Conservation (phyloP, 2,329 filamentous ascomycete genomes). For the Exophiala alcalophila region DNA sequence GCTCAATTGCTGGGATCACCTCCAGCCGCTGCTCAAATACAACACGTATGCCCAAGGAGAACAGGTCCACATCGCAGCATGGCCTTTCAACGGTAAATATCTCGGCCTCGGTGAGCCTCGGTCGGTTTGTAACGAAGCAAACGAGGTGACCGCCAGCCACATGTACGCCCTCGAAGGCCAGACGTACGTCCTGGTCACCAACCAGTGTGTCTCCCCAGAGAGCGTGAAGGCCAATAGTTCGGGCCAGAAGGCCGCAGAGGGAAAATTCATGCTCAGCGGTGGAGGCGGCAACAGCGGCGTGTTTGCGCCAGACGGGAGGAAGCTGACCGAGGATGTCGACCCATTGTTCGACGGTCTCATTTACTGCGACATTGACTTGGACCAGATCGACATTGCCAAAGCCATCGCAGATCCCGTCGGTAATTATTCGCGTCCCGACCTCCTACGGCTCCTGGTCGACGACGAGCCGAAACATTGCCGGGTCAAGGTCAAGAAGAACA, state of each 20-base stretch:
- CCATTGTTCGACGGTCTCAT: conserved; percentile 46
- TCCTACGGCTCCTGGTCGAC: conserved; percentile 46
- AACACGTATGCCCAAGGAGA: conserved; percentile 46
- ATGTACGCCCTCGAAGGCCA: conserved; percentile 14
- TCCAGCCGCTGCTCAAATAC: conserved; percentile 51
- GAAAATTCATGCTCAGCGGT: neutral
- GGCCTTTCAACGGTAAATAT: conserved; percentile 37
- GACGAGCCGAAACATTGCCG: conserved; percentile 11
- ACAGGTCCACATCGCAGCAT: conserved; percentile 49
- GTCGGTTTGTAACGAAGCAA: conserved; percentile 10
- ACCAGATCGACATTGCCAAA: conserved; percentile 40
- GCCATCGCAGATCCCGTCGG: conserved; percentile 47
- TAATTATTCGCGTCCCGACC: conserved; percentile 52
- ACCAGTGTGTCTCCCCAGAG: conserved; percentile 6
- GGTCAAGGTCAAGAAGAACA: conserved; percentile 6
- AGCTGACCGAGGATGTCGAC: conserved; percentile 39
- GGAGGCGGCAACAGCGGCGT: conserved; percentile 47
- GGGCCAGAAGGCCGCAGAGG: conserved; percentile 1
- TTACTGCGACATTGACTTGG: conserved; percentile 49
- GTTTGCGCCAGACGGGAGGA: conserved; percentile 51
- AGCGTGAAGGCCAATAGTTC: conserved; percentile 3
- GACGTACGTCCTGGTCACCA: conserved; percentile 9
- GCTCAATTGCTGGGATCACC: conserved; percentile 53
- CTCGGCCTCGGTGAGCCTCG: conserved; percentile 5
- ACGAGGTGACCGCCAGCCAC: conserved; percentile 2